A percentile compares a stretch with the other conserved stretches of the same genome.
phyloP scores from a whole-genome alignment of 495 filamentous ascomycete genomes.

The Sordaria brevicollis region DNA sequence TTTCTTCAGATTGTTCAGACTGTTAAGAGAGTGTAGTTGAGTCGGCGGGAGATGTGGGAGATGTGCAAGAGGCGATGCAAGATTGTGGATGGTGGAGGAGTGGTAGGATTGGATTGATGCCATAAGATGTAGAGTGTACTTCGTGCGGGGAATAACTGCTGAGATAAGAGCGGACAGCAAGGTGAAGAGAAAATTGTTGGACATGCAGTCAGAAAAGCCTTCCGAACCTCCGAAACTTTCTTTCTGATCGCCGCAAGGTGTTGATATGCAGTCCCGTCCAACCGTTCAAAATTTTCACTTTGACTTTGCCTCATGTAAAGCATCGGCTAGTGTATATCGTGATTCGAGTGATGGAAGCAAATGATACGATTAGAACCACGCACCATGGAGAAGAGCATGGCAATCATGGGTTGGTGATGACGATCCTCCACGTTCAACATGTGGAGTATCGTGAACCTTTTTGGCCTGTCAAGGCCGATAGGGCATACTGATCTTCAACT shows the following conservation, averaged over 20 bases:
- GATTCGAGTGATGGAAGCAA: background rate
- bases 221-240: background rate
- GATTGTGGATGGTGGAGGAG: background rate
- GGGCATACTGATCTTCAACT: background rate
- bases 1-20: background rate
- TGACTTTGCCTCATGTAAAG: background rate
- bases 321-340: background rate
- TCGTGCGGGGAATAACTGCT: background rate
- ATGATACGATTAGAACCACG: no score
- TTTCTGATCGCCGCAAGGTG: background rate
- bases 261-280: background rate
- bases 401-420: background rate
- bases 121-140: background rate
- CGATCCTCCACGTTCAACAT: background rate
- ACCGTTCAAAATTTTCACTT: background rate
- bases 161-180: background rate
- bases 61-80: background rate
- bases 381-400: no score
- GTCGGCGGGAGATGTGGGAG: background rate
- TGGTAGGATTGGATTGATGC: background rate
- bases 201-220: background rate
- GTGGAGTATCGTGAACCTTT: background rate
- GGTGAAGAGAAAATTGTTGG: background rate
- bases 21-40: background rate
- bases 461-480: background rate